A percentile compares a stretch with the other conserved stretches of the same genome.
phyloP scores from a whole-genome alignment of 176 grass and related monocot species.

The Melocanna baccifera region DNA sequence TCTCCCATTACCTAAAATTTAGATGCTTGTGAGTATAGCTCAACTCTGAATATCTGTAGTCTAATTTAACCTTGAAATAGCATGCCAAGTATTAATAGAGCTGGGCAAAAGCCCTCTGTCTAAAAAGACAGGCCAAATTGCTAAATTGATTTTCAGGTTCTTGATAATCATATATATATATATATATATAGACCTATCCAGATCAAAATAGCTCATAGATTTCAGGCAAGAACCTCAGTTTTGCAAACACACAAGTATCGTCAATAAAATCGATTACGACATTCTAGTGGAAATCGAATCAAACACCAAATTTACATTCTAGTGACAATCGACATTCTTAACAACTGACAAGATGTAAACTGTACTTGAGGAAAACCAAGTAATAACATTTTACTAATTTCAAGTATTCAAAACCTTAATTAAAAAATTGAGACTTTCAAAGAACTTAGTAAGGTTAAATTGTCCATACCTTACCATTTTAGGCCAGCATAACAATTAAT shows the following conservation, averaged over 20 bases:
- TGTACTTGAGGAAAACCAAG: not conserved
- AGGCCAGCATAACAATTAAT: not conserved
- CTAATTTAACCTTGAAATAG: not conserved
- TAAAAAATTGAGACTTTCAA: not conserved
- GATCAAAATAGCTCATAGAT: not conserved
- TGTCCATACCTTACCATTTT: not conserved
- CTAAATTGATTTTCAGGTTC: not conserved
- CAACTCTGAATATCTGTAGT: not conserved
- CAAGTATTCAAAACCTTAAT: not conserved
- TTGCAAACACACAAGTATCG: not conserved
- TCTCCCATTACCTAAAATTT: not conserved
- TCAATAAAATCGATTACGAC: not conserved
- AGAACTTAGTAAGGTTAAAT: not conserved
- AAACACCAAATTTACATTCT: not conserved
- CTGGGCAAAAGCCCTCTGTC: not conserved
- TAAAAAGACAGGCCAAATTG: not conserved
- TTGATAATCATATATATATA: too few relatives aligned
- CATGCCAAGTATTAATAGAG: not conserved
- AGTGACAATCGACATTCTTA: too few relatives aligned
- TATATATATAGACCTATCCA: too few relatives aligned
- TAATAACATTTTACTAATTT: not conserved
- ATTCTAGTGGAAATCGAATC: not conserved
- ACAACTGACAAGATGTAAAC: not conserved
- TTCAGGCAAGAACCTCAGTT: not conserved
- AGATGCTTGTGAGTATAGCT: not conserved